A percentile compares a stretch with the other conserved stretches of the same genome.
These are phyloP conservation scores for Xenoacremonium recifei DNA, from an alignment of 2,329 filamentous ascomycete genomes.

Conservation along the genomic window DNA sequence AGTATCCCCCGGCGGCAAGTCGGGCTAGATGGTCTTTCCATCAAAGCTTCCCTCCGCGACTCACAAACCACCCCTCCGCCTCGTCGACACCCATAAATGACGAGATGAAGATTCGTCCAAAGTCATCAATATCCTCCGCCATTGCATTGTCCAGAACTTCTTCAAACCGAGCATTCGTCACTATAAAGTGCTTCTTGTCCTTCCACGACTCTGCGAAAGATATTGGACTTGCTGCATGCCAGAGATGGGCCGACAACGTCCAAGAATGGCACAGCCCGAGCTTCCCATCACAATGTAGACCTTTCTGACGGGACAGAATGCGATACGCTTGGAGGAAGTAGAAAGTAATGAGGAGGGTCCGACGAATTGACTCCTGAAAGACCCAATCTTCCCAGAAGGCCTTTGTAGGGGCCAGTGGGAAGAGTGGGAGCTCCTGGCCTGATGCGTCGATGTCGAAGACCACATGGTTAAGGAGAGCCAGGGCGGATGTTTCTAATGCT, in stretches of 20 bases:
- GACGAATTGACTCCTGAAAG: constrained; percentile 51
- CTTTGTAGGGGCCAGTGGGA: constrained; percentile 38
- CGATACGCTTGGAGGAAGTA: constrained; percentile 42
- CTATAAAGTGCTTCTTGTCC: constrained; percentile 33
- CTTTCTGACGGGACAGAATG: constrained; percentile 28
- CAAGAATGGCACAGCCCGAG: constrained; percentile 34
- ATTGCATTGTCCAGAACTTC: constrained; percentile 31
- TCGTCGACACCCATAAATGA: constrained; percentile 31
- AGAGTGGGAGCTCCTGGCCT: constrained; percentile 23
- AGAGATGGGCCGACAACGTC: constrained; percentile 39
- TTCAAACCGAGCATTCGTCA: constrained; percentile 28
- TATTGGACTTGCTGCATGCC: constrained; percentile 34
- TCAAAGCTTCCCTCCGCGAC: constrained; percentile 16
- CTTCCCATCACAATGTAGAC: constrained; percentile 27
- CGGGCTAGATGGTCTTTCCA: too few species aligned
- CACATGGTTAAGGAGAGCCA: constrained; percentile 31
- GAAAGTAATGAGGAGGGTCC: constrained; percentile 48
- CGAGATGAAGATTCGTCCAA: constrained; percentile 37
- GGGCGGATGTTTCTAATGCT: constrained; percentile 32
- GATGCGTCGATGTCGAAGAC: constrained; percentile 27
- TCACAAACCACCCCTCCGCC: constrained; percentile 32
- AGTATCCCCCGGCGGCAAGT: too few species aligned
- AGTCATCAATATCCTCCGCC: constrained; percentile 42
- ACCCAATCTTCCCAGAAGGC: constrained; percentile 52
- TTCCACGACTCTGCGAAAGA: constrained; percentile 39